Evolutionary conservation across 495 filamentous ascomycete species (phyloP).

Genomic region (Penicillium salamii): DNA sequence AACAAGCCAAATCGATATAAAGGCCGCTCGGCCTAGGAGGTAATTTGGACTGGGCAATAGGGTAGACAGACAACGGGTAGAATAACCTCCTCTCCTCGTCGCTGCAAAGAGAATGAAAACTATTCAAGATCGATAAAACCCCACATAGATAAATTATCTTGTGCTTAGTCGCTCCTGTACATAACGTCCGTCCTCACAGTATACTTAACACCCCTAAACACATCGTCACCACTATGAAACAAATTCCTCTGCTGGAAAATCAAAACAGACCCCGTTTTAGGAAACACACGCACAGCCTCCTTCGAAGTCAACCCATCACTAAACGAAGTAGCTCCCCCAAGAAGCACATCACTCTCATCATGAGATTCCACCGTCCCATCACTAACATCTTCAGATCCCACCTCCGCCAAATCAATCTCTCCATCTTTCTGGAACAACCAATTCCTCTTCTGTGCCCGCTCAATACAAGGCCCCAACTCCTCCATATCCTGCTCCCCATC

Average conservation of each 20-base stretch:
- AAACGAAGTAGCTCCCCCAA: conserved; percentile 67
- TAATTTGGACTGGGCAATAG: too few relatives aligned
- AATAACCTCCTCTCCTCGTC: too few relatives aligned
- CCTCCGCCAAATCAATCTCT: conserved; percentile 10
- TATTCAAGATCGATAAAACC: too few relatives aligned
- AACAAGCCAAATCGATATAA: too few relatives aligned
- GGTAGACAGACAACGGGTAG: too few relatives aligned
- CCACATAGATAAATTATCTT: too few relatives aligned
- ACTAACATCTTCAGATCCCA: neutral
- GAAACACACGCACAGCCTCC: conserved; percentile 58
- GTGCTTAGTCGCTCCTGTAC: too few relatives aligned
- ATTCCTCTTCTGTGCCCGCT: conserved; percentile 14
- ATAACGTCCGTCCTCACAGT: conserved; percentile 77
- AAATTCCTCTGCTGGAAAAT: conserved; percentile 74
- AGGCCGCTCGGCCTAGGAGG: too few relatives aligned
- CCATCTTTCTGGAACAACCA: conserved; percentile 10
- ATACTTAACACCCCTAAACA: conserved; percentile 68
- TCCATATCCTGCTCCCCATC: conserved; percentile 43
- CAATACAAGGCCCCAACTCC: conserved; percentile 26
- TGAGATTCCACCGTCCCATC: too few relatives aligned
- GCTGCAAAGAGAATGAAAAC: too few relatives aligned
- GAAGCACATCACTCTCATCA: conserved; percentile 1
- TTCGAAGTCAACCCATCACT: conserved; percentile 37
- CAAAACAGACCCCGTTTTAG: conserved; percentile 67
- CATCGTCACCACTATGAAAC: conserved; percentile 72